Conservation (phyloP, 2,329 filamentous ascomycete genomes). For the Aspergillus texensis region DNA sequence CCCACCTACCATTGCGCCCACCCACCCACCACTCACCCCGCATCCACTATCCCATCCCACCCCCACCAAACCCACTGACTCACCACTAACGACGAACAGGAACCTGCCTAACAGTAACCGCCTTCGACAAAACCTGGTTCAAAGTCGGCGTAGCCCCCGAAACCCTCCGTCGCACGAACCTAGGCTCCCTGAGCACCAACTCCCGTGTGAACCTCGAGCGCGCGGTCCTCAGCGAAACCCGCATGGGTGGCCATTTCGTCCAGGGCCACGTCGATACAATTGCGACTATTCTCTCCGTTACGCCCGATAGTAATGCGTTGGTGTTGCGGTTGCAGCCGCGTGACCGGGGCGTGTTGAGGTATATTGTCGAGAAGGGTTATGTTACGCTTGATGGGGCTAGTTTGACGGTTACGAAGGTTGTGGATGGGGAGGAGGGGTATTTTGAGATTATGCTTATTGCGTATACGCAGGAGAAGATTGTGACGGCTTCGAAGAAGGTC, state of each 20-base stretch:
- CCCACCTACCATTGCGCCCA: too few relatives aligned
- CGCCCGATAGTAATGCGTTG: conserved; percentile 84
- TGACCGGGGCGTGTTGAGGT: conserved; percentile 71
- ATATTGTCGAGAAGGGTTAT: conserved; percentile 96
- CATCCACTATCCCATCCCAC: neutral
- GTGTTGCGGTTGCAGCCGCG: conserved; percentile 80
- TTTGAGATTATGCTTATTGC: conserved; percentile 96
- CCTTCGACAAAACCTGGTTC: conserved; percentile 67
- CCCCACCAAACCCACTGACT: neutral
- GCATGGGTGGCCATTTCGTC: conserved; percentile 98
- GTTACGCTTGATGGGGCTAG: conserved; percentile 93
- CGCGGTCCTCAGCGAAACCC: conserved; percentile 84
- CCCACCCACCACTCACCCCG: neutral
- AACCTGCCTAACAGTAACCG: conserved; percentile 91
- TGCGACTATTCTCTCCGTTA: conserved; percentile 72
- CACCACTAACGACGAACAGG: conserved; percentile 36
- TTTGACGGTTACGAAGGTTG: conserved; percentile 84
- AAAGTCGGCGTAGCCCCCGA: conserved; percentile 94
- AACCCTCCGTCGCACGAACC: conserved; percentile 91
- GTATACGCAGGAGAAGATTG: conserved; percentile 92
- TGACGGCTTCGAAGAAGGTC: conserved; percentile 74
- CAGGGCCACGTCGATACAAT: conserved; percentile 96
- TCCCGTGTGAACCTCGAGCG: conserved; percentile 89
- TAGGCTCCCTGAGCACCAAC: conserved; percentile 69
- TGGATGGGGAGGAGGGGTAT: conserved; percentile 79